Conservation (phyloP, 371 early-diverging fungal genomes). For the Rhizopus delemar region DNA sequence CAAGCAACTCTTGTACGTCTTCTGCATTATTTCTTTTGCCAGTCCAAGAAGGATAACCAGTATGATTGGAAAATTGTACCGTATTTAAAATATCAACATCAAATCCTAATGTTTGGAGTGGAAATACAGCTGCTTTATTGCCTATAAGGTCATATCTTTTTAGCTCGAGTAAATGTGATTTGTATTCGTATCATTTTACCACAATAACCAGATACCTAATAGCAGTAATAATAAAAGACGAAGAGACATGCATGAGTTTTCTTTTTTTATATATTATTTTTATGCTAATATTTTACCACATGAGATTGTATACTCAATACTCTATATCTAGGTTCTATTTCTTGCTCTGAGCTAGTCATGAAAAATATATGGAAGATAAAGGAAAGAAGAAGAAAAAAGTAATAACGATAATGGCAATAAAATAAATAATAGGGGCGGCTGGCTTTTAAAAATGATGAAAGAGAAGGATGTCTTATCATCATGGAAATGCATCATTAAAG, state of each 20-base stretch:
- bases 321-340: slow-evolving; percentile 35
- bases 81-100: slow-evolving; percentile 93
- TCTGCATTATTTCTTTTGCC: slow-evolving; percentile 67
- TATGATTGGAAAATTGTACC: slow-evolving; percentile 93
- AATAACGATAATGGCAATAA: not conserved
- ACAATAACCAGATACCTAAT: slow-evolving; percentile 74
- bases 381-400: slow-evolving; percentile 10
- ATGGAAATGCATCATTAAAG: no score
- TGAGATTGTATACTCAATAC: slow-evolving; percentile 91
- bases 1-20: slow-evolving; percentile 69
- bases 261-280: not conserved
- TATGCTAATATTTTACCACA: slow-evolving; percentile 56
- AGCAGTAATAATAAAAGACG: not conserved
- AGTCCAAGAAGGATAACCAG: slow-evolving; percentile 77
- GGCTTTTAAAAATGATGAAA: no score
- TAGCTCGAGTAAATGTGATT: not conserved
- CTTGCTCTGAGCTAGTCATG: not conserved
- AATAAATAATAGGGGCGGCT: no score
- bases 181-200: slow-evolving; percentile 39
- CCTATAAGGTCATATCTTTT: slow-evolving; percentile 27
- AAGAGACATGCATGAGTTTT: not conserved
- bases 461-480: no score
- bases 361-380: not conserved
- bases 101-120: slow-evolving; percentile 85
- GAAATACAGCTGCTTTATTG: slow-evolving; percentile 89